phyloP scores from a whole-genome alignment of 106 monocot genomes.

The Hemerocallis citrina region DNA sequence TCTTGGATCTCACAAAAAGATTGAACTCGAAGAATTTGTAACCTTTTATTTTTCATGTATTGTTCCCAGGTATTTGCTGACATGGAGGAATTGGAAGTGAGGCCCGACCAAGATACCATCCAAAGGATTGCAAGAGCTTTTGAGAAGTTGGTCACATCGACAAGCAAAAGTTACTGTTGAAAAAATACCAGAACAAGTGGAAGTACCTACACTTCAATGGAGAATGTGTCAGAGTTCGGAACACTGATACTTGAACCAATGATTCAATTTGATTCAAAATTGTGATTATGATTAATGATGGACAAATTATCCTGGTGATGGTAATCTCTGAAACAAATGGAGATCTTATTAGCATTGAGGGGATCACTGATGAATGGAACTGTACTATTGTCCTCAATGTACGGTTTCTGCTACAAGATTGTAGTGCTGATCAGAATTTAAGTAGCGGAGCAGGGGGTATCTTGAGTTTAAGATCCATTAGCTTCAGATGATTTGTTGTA shows the following conservation, averaged over 20 bases:
- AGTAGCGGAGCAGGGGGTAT: too few species aligned
- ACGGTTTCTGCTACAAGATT: too few species aligned
- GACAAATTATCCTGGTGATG: too few species aligned
- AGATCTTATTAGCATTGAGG: too few species aligned
- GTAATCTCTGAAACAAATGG: too few species aligned
- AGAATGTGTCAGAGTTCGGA: conserved; percentile 57
- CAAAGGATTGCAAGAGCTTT: conserved; percentile 71
- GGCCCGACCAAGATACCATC: conserved; percentile 78
- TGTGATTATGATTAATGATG: too few species aligned
- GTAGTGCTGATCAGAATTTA: too few species aligned
- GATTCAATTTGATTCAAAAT: too few species aligned
- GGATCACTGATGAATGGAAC: too few species aligned
- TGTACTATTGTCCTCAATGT: too few species aligned
- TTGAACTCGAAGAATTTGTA: neutral
- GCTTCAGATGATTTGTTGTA: too few species aligned
- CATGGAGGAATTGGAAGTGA: conserved; percentile 89
- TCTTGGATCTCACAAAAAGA: neutral
- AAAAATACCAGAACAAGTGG: conserved; percentile 71
- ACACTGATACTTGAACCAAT: neutral
- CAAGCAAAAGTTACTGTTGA: conserved; percentile 39
- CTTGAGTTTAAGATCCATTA: too few species aligned
- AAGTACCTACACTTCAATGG: conserved; percentile 87
- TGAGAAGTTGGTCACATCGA: conserved; percentile 37
- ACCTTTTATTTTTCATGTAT: neutral
- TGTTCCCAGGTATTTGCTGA: conserved; percentile 73